Evolutionary conservation across 2,329 filamentous ascomycete genomes (phyloP).

Genomic region (Stagonosporopsis rhizophila): DNA sequence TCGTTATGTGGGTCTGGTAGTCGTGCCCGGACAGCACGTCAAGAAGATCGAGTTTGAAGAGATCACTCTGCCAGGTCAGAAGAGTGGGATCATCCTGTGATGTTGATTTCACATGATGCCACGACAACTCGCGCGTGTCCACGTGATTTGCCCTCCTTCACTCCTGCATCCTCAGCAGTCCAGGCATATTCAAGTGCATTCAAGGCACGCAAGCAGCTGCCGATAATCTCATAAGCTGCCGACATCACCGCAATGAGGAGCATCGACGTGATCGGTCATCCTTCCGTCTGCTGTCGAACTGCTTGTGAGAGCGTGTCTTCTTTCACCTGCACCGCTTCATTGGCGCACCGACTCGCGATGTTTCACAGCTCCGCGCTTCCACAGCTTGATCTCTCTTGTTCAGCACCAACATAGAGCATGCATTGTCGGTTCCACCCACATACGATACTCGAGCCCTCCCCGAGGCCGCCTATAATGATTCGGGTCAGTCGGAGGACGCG

Average conservation of each 20-base stretch:
- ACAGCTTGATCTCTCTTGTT: too few relatives aligned
- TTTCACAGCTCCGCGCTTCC: background rate
- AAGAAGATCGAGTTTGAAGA: conserved; percentile 89
- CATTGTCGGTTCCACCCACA: too few relatives aligned
- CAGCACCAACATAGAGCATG: too few relatives aligned
- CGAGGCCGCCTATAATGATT: background rate
- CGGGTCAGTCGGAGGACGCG: too few relatives aligned
- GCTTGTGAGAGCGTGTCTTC: background rate
- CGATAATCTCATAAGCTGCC: background rate
- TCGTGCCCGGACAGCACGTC: conserved; percentile 86
- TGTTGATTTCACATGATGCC: background rate
- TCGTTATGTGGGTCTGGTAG: conserved; percentile 86
- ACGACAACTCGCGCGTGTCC: background rate
- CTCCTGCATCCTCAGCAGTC: background rate
- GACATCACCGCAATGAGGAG: background rate
- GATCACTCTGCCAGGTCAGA: conserved; percentile 34
- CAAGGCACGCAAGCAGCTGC: background rate
- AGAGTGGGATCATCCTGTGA: conserved; percentile 35
- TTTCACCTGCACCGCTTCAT: background rate
- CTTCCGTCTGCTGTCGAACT: background rate
- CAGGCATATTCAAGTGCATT: background rate
- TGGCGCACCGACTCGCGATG: background rate
- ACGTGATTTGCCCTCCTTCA: background rate
- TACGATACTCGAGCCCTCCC: background rate
- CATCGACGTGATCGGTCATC: too few relatives aligned